Conservation (phyloP, 2,329 filamentous ascomycete genomes). For the Diplodia intermedia region DNA sequence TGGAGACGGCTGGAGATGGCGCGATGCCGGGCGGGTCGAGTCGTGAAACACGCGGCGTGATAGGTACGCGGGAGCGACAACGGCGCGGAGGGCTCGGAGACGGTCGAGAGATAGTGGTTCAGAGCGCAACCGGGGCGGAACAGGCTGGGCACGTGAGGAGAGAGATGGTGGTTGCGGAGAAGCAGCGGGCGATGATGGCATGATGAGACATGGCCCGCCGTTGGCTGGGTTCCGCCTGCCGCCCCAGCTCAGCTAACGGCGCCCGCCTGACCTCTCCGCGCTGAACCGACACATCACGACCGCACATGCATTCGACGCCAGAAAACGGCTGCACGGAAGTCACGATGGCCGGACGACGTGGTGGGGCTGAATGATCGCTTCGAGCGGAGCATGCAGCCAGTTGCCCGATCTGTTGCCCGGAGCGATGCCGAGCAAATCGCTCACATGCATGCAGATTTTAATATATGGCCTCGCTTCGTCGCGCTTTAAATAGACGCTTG, state of each 20-base stretch:
- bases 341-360: neutral
- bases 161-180: constrained; percentile 18
- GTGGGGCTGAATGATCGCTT: neutral
- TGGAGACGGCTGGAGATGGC: constrained; percentile 16
- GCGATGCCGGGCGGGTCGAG: constrained; percentile 22
- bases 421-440: constrained; percentile 13
- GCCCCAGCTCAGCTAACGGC: constrained; percentile 9
- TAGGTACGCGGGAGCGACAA: constrained; percentile 2
- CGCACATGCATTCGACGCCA: neutral
- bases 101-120: neutral
- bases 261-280: neutral
- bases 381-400: constrained; percentile 13
- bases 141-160: constrained; percentile 9
- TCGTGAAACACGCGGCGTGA: constrained; percentile 17
- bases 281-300: neutral
- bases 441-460: constrained; percentile 6
- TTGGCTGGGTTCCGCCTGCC: neutral
- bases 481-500: neutral
- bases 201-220: neutral
- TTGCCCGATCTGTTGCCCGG: constrained; percentile 5
- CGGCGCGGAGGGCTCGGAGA: neutral
- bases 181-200: constrained; percentile 20
- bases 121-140: neutral
- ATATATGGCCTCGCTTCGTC: neutral
- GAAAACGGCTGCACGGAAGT: neutral